Percentiles rank a stretch among this genome's conserved stretches.
Conservation (phyloP, 163 green algal species). For the Chlamydomonas reinhardtii region DNA sequence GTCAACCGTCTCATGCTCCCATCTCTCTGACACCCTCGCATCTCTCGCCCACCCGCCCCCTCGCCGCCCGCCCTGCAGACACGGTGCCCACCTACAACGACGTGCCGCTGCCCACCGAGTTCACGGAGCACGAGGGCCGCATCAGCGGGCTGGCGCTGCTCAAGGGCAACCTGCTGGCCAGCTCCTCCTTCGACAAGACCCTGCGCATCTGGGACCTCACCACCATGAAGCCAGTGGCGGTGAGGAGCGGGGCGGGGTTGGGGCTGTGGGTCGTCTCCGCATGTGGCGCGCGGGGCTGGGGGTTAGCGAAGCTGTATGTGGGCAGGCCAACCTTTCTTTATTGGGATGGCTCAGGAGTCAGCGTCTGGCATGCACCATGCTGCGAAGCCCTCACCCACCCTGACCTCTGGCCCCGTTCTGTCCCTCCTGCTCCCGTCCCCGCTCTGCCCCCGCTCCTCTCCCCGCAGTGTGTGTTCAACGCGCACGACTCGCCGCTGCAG, state of each 20-base stretch:
- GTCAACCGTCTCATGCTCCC: background rate
- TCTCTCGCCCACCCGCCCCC: background rate
- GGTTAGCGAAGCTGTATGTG: background rate
- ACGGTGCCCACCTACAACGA: constrained; percentile 65
- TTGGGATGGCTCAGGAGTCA: too few species aligned
- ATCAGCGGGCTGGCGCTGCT: constrained; percentile 73
- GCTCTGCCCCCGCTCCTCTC: background rate
- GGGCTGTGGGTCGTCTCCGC: too few species aligned
- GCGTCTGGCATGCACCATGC: too few species aligned
- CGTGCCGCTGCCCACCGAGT: constrained; percentile 61
- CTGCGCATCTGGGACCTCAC: constrained; percentile 78
- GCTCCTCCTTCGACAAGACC: constrained; percentile 66
- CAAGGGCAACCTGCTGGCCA: constrained; percentile 64
- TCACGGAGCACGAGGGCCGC: constrained; percentile 64
- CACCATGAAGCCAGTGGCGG: constrained; percentile 69
- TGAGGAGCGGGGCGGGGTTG: background rate
- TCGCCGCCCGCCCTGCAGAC: background rate
- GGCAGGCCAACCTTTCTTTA: too few species aligned
- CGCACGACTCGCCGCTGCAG: constrained; percentile 66
- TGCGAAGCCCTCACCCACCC: too few species aligned
- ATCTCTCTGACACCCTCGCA: background rate
- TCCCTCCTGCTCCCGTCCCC: too few species aligned
- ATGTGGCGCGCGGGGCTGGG: background rate
- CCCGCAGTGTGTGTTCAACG: constrained; percentile 56
- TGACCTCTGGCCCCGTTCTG: too few species aligned